Conservation (phyloP, 73 alveolate genomes). For the Tetrahymena malaccensis region DNA sequence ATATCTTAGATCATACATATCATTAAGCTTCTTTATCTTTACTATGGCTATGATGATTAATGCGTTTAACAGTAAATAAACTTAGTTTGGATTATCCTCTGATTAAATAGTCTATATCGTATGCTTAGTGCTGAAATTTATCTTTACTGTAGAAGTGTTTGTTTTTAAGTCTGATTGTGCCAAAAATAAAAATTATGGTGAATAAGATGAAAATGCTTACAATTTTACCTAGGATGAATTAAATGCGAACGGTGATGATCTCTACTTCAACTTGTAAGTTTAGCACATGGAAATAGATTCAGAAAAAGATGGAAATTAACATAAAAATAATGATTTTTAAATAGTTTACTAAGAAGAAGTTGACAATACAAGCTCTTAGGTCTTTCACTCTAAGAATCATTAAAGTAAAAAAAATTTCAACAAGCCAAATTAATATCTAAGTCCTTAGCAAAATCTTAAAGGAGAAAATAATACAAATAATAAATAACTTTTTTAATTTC, state of each 20-base stretch:
- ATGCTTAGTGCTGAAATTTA: neutral
- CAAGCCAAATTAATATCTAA: neutral
- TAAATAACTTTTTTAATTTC: no score
- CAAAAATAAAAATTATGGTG: neutral
- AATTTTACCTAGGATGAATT: neutral
- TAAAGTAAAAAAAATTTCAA: neutral
- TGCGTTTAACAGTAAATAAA: neutral
- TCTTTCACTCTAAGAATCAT: neutral
- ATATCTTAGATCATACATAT: neutral
- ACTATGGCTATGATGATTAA: neutral
- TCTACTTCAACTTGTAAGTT: neutral
- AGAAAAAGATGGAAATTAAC: neutral
- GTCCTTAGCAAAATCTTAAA: neutral
- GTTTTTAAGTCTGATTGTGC: neutral
- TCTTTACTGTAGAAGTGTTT: neutral
- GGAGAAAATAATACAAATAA: neutral
- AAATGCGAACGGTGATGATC: neutral
- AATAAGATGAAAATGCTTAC: neutral
- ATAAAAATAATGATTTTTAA: neutral
- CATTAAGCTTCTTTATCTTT: neutral
- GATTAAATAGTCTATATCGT: neutral
- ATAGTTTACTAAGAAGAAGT: neutral
- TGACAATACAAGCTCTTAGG: neutral
- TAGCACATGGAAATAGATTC: neutral
- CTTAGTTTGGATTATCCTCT: neutral